phyloP scores from a whole-genome alignment of 176 grass and related monocot species.

The Sorghum bicolor region Sorghum_bicolor_NCBIv3 NC_012873.2:3242001-3242500 shows the following conservation, averaged over 20 bases:
- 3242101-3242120: not conserved
- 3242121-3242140: not conserved
- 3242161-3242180: too few species aligned
- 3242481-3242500: too few species aligned
- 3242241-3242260: not conserved
- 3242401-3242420: too few species aligned
- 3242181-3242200: not conserved
- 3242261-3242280: too few species aligned
- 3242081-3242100: too few species aligned
- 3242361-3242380: too few species aligned
- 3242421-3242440: too few species aligned
- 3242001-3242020: not conserved
- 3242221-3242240: not conserved
- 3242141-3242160: not conserved
- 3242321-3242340: not conserved
- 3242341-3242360: not conserved
- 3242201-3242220: not conserved
- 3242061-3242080: conserved; percentile 22
- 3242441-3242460: too few species aligned
- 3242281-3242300: not conserved
- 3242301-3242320: not conserved
- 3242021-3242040: not conserved
- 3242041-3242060: not conserved
- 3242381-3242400: too few species aligned
- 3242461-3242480: too few species aligned